These are phyloP conservation scores for Metrosideros polymorpha DNA, from an alignment of 441 rosid genomes.

Conservation along the genomic window DNA sequence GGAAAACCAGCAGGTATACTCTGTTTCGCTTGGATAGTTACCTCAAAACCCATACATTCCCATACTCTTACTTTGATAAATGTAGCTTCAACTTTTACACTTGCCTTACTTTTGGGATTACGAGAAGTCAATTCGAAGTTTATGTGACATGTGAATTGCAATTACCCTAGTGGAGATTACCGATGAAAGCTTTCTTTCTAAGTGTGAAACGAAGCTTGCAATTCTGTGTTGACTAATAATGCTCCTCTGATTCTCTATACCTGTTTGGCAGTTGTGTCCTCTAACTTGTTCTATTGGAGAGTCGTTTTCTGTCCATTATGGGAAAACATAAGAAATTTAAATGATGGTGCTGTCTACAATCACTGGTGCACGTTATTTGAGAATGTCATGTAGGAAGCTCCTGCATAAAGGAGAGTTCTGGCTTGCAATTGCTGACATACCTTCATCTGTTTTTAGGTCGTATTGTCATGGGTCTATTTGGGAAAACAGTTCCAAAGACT, in stretches of 20 bases:
- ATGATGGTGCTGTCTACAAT: neutral
- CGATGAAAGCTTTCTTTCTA: neutral
- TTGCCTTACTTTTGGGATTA: neutral
- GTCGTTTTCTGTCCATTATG: neutral
- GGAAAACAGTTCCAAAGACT: conserved; percentile 64
- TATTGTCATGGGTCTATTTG: conserved; percentile 53
- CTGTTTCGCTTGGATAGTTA: neutral
- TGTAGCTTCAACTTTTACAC: neutral
- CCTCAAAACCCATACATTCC: neutral
- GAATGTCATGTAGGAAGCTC: neutral
- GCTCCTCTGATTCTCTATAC: neutral
- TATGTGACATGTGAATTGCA: neutral
- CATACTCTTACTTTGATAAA: neutral
- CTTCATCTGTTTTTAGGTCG: conserved; percentile 31
- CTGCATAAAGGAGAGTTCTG: neutral
- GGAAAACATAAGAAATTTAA: neutral
- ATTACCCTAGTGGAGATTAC: neutral
- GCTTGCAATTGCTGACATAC: neutral
- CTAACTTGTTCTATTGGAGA: neutral
- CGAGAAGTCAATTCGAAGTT: neutral
- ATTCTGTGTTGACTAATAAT: neutral
- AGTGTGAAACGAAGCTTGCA: neutral
- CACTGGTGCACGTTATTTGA: neutral
- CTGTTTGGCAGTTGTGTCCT: neutral
- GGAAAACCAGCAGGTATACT: conserved; percentile 61